Evolutionary conservation across 208 protist species (phyloP).

Genomic region (Crithidia acanthocephali): DNA sequence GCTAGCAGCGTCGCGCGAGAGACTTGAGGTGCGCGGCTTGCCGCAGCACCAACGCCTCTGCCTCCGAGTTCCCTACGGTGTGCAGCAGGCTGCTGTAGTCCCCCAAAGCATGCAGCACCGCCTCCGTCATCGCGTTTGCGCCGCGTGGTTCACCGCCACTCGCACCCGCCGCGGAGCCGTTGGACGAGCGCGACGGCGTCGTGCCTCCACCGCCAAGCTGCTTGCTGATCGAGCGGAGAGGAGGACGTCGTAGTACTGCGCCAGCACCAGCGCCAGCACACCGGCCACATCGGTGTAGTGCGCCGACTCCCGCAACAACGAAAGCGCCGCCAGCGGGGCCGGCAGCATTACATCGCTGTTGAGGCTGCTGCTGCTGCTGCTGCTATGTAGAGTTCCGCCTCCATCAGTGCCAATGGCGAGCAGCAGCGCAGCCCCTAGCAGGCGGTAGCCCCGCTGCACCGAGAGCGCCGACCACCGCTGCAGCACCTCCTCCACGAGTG

Average conservation of each 20-base stretch:
- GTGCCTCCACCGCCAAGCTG: neutral
- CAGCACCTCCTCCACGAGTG: conserved; percentile 35
- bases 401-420: conserved; percentile 34
- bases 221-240: conserved; percentile 3
- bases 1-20: conserved; percentile 12
- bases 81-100: conserved; percentile 69
- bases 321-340: conserved; percentile 38
- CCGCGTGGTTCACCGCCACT: neutral
- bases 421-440: conserved; percentile 57
- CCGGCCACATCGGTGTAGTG: conserved; percentile 74
- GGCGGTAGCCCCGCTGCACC: conserved; percentile 47
- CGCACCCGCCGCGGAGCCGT: neutral
- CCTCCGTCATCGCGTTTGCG: conserved; percentile 18
- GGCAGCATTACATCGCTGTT: neutral
- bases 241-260: conserved; percentile 34
- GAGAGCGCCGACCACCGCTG: conserved; percentile 68
- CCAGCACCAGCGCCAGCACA: conserved; percentile 57
- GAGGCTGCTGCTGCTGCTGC: neutral
- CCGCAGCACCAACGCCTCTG: conserved; percentile 45
- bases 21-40: conserved; percentile 53
- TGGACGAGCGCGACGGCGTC: conserved; percentile 9
- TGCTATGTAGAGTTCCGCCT: neutral
- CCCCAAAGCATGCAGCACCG: conserved; percentile 49
- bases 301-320: conserved; percentile 48
- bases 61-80: conserved; percentile 55